phyloP scores from a whole-genome alignment of 169 alveolate species.

The Eimeria sp. region DNA sequence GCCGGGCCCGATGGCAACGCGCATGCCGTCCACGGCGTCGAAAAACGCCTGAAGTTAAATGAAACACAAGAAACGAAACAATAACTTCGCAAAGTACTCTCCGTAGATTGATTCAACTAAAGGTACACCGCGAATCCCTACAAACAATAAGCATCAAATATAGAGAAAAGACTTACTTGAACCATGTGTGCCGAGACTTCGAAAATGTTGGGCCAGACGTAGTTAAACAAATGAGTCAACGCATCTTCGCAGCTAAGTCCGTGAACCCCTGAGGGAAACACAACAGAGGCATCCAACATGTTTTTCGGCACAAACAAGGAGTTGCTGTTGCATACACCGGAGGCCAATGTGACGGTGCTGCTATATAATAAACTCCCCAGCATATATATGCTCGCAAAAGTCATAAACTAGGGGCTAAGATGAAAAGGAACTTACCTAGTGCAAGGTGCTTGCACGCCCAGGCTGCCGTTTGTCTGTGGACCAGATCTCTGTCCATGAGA shows the following conservation, averaged over 20 bases:
- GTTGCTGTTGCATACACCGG: too few relatives aligned
- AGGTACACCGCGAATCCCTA: neutral
- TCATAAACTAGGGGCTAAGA: conserved; percentile 87
- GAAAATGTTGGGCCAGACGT: conserved; percentile 99
- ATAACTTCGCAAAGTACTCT: neutral
- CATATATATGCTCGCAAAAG: neutral
- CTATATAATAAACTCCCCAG: neutral
- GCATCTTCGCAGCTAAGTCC: conserved; percentile 94
- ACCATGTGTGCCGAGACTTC: conserved; percentile 99
- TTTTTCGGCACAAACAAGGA: neutral
- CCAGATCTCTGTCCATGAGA: conserved; percentile 99
- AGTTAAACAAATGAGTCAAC: conserved; percentile 98
- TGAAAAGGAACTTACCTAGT: conserved; percentile 94
- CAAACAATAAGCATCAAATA: neutral
- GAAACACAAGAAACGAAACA: neutral
- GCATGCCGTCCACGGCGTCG: conserved; percentile 99
- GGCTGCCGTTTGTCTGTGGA: conserved; percentile 99
- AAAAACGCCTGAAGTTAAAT: conserved; percentile 95
- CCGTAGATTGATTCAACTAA: neutral
- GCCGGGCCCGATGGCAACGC: conserved; percentile 99
- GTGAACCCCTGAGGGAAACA: conserved; percentile 82
- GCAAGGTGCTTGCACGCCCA: conserved; percentile 99
- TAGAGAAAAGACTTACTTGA: conserved; percentile 61
- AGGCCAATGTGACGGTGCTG: neutral
- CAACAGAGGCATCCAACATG: neutral